Evolutionary conservation across 352 stramenopile species (phyloP), one percentile per base, ranked within the genome.

Genomic region (Pythium rishiriense): DNA sequence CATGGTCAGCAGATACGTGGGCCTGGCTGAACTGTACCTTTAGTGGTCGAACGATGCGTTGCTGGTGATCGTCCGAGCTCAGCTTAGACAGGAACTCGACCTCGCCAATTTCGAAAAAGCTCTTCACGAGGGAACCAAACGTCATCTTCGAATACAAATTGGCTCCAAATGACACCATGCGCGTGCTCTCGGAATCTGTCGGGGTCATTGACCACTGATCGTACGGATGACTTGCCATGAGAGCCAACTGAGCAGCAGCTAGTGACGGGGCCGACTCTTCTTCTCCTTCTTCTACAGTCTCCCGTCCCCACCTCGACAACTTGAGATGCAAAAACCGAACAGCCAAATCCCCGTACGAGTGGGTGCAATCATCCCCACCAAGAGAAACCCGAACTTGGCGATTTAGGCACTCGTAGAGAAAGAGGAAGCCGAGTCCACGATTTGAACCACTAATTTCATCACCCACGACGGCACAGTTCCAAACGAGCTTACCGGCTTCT

Each of bases 71-170:
- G 14, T 74, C 68, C 0, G 79, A 80, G 41, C 86, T 72, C 8
- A 95, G 58, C 51, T 81, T 82, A 1, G 63, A 76, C 45, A 85
- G 61, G 29, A 94, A 90, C 41, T 90, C 79, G 43, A 84, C 80
- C 33, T 90, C 77, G 5, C 73, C 70, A 42, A 85, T 84, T 51
- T 94, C 85, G 41, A 96, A 94, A 68, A 96, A 96, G 48, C 81
- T 73, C 55, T 94, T 94, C 4, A 94, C 57, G n/a, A 90, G 62
- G 19, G 84, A 87, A 11, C 81, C 83, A 31, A 90, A 85, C 12
- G 84, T 89, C 66, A 77, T 70, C 62, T 93, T 92, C 0, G 85
- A 93, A 61, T 94, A 94, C 61, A 96, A 62, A 55, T 94, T 93
- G 15, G 83, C 82, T 21, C 87, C 87, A 46, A 74, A 84, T 31